Conservation (phyloP, 305 asterid species). For the Caryopteris hybrid region DNA sequence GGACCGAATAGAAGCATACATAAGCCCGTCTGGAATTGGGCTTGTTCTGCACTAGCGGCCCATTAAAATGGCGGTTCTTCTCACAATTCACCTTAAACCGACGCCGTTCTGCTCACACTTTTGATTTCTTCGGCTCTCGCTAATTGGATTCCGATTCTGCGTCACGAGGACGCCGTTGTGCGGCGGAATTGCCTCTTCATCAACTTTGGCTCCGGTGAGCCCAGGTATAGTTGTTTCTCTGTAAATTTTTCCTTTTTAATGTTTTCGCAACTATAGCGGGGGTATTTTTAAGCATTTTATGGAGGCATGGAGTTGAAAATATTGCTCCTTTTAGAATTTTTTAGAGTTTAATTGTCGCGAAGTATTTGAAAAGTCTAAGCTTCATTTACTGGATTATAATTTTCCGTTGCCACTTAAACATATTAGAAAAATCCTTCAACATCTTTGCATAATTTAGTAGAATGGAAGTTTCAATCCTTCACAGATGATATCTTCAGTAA, state of each 20-base stretch:
- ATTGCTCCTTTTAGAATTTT: no score
- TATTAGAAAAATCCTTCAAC: no score
- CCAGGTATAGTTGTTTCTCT: slow-evolving; percentile 4
- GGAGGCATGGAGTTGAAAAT: no score
- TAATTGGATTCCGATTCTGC: slow-evolving; percentile 12
- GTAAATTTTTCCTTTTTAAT: not conserved
- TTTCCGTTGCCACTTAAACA: not conserved
- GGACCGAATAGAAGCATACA: not conserved
- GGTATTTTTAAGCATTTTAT: not conserved
- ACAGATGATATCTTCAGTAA: not conserved
- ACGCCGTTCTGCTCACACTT: slow-evolving; percentile 15
- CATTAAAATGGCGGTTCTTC: slow-evolving; percentile 7
- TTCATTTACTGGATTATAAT: not conserved
- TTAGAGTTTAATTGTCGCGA: not conserved
- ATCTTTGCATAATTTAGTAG: not conserved
- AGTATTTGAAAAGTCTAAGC: not conserved
- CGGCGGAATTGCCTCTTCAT: slow-evolving; percentile 5
- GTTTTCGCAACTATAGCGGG: not conserved
- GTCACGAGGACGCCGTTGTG: slow-evolving; percentile 16
- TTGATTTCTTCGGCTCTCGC: not conserved
- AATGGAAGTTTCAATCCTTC: not conserved
- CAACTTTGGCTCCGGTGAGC: slow-evolving; percentile 14
- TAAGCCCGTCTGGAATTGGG: no score
- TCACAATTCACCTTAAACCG: not conserved
- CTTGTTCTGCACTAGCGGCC: not conserved